Base-by-base conservation (phyloP, 2,329 filamentous ascomycete species). In the Pyrenophora graminea region DNA sequence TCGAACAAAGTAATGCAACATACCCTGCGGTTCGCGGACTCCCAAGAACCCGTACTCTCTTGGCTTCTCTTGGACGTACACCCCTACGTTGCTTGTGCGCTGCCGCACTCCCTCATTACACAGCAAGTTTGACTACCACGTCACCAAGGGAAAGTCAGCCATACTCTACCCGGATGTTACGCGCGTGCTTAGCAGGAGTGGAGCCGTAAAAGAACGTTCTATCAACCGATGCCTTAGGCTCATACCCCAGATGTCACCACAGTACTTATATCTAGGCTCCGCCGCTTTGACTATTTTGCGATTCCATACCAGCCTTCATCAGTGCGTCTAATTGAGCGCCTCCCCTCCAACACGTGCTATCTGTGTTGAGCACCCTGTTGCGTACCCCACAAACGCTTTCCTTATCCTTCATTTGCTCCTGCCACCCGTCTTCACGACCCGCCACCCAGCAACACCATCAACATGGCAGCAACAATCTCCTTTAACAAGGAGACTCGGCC, bases 31-130 rank as follows among this genome's bases (percentile, higher is more conserved):
- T 58, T 48, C 58, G 65, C 66, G 60, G 66, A 67, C 57, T 64
- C 58, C 54, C 62, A 55, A 48, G 27, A 50, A 56, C 61, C 62
- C 57, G 60, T 61, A 61, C 62, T 58, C 53, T 41, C 68, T 72
- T 70, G 69, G 68, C 66, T 52, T 17, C 47, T 61, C 68, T 71
- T 71, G 64, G 68, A 21, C 31, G 44, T 65, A 54, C 64, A 66
- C 64, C 68, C 69, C 69, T 71, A 66, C 63, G 57, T 68, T 70
- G 66, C 68, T 71, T 71, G 68, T 70, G 56, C 57, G 59, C 40
- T 60, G 45, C 55, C 44, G 58, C 59, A 59, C 63, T 60, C 55
- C 58, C 62, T 56, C 52, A 66, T 66, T 64, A 57, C 62, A 69
- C 61, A 55, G 39, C 39, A 34, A 58, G 63, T 66, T 64, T 66